Evolutionary conservation across 164 flowering plant species (phyloP).

Genomic region (Taxillus chinensis): DNA sequence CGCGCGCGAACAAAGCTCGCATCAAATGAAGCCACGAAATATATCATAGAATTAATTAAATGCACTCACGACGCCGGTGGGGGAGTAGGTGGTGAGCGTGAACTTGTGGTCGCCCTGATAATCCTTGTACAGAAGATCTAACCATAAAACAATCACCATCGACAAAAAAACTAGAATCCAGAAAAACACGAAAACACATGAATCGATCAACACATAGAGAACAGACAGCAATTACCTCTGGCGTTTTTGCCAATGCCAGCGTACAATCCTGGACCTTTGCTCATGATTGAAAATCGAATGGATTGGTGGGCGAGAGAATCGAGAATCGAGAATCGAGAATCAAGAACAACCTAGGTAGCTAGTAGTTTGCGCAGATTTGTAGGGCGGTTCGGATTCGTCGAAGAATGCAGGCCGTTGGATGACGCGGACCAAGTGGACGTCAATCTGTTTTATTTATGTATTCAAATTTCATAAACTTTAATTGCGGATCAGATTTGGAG

Average conservation of each 20-base stretch:
- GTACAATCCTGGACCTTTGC: slow-evolving; percentile 85
- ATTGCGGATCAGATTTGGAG: no score
- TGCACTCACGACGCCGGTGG: slow-evolving; percentile 64
- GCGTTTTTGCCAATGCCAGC: slow-evolving; percentile 77
- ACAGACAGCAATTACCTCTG: slow-evolving; percentile 36
- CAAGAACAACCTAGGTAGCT: no score
- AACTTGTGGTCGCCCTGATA: slow-evolving; percentile 84
- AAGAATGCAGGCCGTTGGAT: no score
- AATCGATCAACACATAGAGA: not conserved
- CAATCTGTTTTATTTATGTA: no score
- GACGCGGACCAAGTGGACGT: no score
- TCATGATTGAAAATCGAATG: slow-evolving; percentile 22
- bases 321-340: not conserved
- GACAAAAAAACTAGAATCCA: not conserved
- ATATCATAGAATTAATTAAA: not conserved
- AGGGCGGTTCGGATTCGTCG: no score
- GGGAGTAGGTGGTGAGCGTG: slow-evolving; percentile 65
- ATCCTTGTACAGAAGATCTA: slow-evolving; percentile 89
- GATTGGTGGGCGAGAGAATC: not conserved
- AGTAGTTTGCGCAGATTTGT: no score
- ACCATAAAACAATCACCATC: slow-evolving; percentile 6
- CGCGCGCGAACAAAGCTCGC: no score
- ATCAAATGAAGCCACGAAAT: no score
- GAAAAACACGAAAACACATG: not conserved
- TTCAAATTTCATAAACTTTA: no score